Base-by-base conservation (phyloP, 2,329 filamentous ascomycete genomes). In the Colletotrichum paranaense region DNA sequence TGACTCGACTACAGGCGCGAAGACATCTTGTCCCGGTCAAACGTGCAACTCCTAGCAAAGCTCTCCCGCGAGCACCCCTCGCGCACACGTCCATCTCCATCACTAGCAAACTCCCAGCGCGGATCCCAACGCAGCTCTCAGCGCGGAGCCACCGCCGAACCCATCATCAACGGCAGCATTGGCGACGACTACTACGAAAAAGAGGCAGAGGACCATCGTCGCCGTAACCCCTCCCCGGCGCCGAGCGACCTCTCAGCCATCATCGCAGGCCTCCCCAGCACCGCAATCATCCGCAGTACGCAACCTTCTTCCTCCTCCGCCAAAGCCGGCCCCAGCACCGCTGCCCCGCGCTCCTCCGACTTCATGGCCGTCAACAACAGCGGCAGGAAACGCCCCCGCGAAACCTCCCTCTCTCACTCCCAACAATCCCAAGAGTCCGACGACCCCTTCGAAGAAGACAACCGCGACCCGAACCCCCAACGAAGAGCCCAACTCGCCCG, bases 401-500 rank as follows among this genome's bases (percentile, higher is more conserved):
- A 62, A 12, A 63, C 30, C 49, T 53, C 49, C 49, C 19, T 28
- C 32, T 6, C 46, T 9, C 42, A 32, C 5, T 55, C 69, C 8
- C 66, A 49, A 49, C 42, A 46, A 28, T 55, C 55, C 26, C 59
- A 73, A 38, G 66, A 70, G 12, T 11, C 70, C 5, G 75, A 76
- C 14, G 75, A 77, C 67, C 56, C 35, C 19, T 79, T 79, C 59
- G 75, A 79, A 70, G 53, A 68, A 19, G 77, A 79, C 60, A 24
- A 24, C 38, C 75, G 76, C 38, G 30, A 60, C 0, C 70, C 74
- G 4, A 62, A 77, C 42, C 66, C 62, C 7, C n/a, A 72, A 46
- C 78, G 81, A 67, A 32, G 75, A 58, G 66, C 80, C 72, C 71
- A 79, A 75, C 65, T 78, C 75, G 59, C 62, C 52, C 65, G 58